Base-by-base conservation (phyloP, 352 stramenopile genomes). In the Globisporangium heterothallicum region DNA sequence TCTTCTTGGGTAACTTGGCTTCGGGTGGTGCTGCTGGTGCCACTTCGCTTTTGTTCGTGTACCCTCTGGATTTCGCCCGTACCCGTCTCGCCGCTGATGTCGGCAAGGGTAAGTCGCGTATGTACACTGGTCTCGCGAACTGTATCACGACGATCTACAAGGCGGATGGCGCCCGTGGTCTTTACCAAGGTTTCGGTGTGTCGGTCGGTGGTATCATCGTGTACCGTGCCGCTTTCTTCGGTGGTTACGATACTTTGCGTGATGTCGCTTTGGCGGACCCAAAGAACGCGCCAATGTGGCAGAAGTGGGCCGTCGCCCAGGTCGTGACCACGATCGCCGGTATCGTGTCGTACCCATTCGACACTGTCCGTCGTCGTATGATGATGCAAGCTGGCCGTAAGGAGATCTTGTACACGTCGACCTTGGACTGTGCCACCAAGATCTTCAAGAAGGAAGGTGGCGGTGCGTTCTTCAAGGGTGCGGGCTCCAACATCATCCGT, bases 151-250 rank as follows among this genome's bases (percentile, higher is more conserved):
- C 98, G 68, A 98, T 98, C 64, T 94, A 89, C 83, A 94, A 94
- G 78, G 70, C 68, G 30, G 83, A 93, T 61, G 96, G 96, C 44
- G 29, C 96, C 25, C 65, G 79, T 52, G 88, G 88, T 45, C 80
- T 99, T 47, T 99, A 99, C 92, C 98, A 98, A 69, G 97, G 97
- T 74, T 98, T 99, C 63, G 96, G 95, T 68, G 88, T 99, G 43
- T 99, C 96, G 47, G 86, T 99, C 51, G 82, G 95, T 74, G 97
- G 97, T 90, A 99, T 95, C 75, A 99, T 99, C 63, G 92, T 97
- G 59, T 99, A 99, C 95, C 95, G 97, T 84, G 96, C 94, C 55
- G 89, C 88, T 27, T 98, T 98, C 88, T 99, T 99, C 69, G 96
- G 96, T 74, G 86, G 97, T 70, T 98, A 98, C 83, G 96, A 99